These are phyloP conservation scores for Epichloe festucae DNA, from an alignment of 2,329 filamentous ascomycete genomes.

Conservation along the genomic window DNA sequence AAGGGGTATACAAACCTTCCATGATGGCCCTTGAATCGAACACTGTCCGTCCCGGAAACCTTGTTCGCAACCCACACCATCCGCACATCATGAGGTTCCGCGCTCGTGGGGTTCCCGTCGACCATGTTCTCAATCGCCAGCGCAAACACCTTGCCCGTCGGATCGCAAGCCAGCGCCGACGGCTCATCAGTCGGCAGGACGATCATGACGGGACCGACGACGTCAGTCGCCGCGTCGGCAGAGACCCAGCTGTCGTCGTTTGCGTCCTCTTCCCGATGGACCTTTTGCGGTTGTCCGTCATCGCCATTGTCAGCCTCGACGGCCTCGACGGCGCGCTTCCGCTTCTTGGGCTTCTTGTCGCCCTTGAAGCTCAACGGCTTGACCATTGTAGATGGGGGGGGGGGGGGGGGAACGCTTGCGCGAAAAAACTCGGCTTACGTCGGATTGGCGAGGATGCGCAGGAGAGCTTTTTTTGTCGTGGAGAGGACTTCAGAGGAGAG, in stretches of 20 bases:
- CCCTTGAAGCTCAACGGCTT: constrained; percentile 93
- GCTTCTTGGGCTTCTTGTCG: constrained; percentile 89
- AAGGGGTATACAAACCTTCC: constrained; percentile 38
- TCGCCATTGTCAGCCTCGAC: constrained; percentile 29
- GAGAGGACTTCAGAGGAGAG: no score
- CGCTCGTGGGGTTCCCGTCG: constrained; percentile 66
- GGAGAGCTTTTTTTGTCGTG: no score
- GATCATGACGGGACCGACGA: constrained; percentile 71
- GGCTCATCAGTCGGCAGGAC: constrained; percentile 65
- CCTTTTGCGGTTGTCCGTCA: constrained; percentile 23
- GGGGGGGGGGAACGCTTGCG: constrained; percentile 1
- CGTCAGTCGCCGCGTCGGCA: constrained; percentile 60
- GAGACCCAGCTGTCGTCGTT: constrained; percentile 87
- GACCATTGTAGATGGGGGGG: constrained; percentile 43
- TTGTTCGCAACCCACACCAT: constrained; percentile 90
- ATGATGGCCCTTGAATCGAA: constrained; percentile 82
- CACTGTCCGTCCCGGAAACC: constrained; percentile 67
- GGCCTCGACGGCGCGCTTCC: constrained; percentile 50
- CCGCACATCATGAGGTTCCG: constrained; percentile 88
- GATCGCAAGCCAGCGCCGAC: constrained; percentile 72
- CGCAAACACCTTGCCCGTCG: constrained; percentile 74
- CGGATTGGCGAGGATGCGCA: not conserved
- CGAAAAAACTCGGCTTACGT: not conserved
- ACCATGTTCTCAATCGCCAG: constrained; percentile 76
- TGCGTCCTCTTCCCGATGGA: constrained; percentile 20